A percentile compares a stretch with the other conserved stretches of the same genome.
Conservation (phyloP, 1,284 basidiomycete genomes). For the Mycena citricolor region DNA sequence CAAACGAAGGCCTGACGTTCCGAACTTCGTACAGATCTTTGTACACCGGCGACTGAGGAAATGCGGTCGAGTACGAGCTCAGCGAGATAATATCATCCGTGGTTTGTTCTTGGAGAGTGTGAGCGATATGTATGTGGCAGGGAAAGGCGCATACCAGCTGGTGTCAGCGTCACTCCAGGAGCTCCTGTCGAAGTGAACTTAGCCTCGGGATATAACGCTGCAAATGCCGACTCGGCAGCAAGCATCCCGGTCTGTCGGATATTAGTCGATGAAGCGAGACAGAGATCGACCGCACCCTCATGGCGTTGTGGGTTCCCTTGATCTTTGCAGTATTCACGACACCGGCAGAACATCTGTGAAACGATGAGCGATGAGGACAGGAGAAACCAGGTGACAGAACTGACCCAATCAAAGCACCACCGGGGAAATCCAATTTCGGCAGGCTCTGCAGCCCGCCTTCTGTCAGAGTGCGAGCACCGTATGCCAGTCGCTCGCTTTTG, state of each 20-base stretch:
- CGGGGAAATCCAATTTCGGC: conserved; percentile 91
- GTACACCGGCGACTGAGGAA: conserved; percentile 86
- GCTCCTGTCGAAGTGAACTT: conserved; percentile 14
- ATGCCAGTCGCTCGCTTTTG: conserved; percentile 67
- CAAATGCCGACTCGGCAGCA: conserved; percentile 87
- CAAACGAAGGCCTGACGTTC: conserved; percentile 92
- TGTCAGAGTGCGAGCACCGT: conserved; percentile 89
- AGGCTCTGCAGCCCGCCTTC: conserved; percentile 96
- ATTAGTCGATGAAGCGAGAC: neutral
- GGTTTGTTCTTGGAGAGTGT: neutral
- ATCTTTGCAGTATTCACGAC: conserved; percentile 98
- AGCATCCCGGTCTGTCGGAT: conserved; percentile 82
- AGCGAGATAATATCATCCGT: conserved; percentile 7
- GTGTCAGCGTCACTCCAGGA: conserved; percentile 17
- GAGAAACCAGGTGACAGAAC: neutral
- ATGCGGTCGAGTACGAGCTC: conserved; percentile 61
- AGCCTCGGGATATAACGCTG: conserved; percentile 46
- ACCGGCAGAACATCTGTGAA: conserved; percentile 76
- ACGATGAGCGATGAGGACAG: neutral
- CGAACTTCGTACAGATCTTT: conserved; percentile 89
- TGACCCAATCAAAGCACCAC: conserved; percentile 86
- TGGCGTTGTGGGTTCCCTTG: conserved; percentile 99
- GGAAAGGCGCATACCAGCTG: neutral
- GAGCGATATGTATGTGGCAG: neutral
- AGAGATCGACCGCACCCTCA: conserved; percentile 49